Percentiles rank a stretch among this genome's conserved stretches.
These are phyloP conservation scores for Elsinoe australis DNA, from an alignment of 2,329 filamentous ascomycete genomes.

Conservation along the genomic window DNA sequence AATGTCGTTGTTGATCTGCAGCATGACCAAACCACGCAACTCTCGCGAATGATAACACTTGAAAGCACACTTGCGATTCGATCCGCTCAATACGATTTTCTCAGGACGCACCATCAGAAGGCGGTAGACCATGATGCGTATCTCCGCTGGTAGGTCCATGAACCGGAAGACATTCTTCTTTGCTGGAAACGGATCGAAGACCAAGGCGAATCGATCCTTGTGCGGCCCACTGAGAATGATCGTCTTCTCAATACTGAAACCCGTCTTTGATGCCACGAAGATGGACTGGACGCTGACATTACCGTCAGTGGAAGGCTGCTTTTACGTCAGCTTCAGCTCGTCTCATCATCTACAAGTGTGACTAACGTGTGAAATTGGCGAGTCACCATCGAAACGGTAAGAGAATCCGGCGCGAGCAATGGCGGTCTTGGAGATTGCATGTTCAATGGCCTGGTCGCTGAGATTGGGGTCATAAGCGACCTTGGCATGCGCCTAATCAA, in stretches of 20 bases:
- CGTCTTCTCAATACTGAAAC: constrained; percentile 15
- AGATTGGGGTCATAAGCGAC: background rate
- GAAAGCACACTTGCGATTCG: too few relatives aligned
- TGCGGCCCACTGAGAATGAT: constrained; percentile 19
- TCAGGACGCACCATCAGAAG: constrained; percentile 9
- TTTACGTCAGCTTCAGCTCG: background rate
- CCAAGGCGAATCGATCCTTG: constrained; percentile 19
- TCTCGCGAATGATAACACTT: too few relatives aligned
- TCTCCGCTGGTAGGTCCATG: constrained; percentile 18
- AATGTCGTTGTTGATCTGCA: constrained; percentile 17
- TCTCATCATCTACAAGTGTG: background rate
- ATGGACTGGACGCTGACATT: background rate
- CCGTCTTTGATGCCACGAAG: background rate
- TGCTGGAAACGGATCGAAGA: constrained; percentile 19
- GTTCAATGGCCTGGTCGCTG: background rate
- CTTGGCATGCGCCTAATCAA: background rate
- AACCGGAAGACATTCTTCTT: constrained; percentile 8
- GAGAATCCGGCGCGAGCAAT: background rate
- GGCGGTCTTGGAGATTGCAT: background rate
- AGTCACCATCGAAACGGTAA: background rate
- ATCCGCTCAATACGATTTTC: too few relatives aligned
- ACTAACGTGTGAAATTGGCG: background rate
- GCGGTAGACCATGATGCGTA: constrained; percentile 19
- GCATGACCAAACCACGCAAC: background rate
- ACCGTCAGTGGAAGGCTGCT: background rate